Percentiles rank a stretch among this genome's conserved stretches.
Conservation (phyloP, 2,329 filamentous ascomycete species). For the Alternaria burnsii region DNA sequence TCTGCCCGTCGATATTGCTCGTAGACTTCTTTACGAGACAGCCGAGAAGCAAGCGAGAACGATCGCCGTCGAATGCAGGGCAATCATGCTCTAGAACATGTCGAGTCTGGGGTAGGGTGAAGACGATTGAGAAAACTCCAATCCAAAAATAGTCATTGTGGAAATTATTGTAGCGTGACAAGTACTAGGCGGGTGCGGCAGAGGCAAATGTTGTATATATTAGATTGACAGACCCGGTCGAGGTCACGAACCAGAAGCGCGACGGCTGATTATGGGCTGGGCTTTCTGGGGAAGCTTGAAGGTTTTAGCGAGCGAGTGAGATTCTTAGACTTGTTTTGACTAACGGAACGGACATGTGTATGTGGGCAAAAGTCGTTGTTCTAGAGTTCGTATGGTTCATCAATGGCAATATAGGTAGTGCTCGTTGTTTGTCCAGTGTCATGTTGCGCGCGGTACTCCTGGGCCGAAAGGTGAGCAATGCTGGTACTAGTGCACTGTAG, state of each 20-base stretch:
- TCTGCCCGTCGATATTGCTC: constrained; percentile 34
- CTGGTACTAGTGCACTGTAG: background rate
- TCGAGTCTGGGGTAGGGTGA: constrained; percentile 24
- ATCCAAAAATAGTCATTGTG: constrained; percentile 39
- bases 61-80: constrained; percentile 12
- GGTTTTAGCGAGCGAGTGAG: constrained; percentile 32
- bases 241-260: constrained; percentile 33
- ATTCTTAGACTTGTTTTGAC: constrained; percentile 28
- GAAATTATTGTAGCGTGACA: constrained; percentile 26
- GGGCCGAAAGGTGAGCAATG: background rate
- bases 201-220: constrained; percentile 39
- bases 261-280: constrained; percentile 40
- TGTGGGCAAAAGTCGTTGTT: constrained; percentile 15
- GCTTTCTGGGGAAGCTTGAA: constrained; percentile 27
- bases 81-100: constrained; percentile 40
- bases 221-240: constrained; percentile 45
- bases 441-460: background rate
- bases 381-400: constrained; percentile 40
- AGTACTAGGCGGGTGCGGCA: constrained; percentile 17
- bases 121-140: constrained; percentile 13
- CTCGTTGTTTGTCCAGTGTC: constrained; percentile 5
- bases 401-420: constrained; percentile 31
- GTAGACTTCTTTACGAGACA: constrained; percentile 28
- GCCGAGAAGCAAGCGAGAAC: constrained; percentile 16
- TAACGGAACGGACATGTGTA: constrained; percentile 16